Conservation (phyloP, 345 rosid species). For the Eucalyptus paniculata region DNA sequence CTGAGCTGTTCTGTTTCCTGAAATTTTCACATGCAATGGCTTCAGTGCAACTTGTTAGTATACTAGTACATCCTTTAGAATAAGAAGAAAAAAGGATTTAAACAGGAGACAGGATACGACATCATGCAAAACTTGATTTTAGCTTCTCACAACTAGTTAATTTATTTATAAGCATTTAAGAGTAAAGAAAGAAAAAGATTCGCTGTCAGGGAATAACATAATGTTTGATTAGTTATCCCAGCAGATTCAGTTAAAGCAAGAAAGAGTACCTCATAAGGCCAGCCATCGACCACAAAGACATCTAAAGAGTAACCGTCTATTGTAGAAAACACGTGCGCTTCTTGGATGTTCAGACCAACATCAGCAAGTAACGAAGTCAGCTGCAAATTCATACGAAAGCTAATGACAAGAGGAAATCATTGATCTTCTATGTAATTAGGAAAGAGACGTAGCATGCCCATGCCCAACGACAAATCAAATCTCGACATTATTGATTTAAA, state of each 20-base stretch:
- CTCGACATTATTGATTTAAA: neutral
- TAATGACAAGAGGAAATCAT: neutral
- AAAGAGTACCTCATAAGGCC: constrained; percentile 36
- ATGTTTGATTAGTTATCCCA: neutral
- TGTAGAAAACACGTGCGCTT: constrained; percentile 72
- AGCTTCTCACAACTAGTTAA: neutral
- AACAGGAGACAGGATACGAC: neutral
- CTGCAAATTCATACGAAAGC: constrained; percentile 24
- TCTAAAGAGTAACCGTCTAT: constrained; percentile 63
- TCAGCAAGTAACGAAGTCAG: constrained; percentile 52
- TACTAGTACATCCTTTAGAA: neutral
- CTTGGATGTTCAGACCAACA: constrained; percentile 55
- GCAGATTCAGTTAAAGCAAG: neutral
- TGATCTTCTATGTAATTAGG: neutral
- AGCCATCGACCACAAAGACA: constrained; percentile 60
- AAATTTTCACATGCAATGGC: neutral
- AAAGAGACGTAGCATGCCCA: neutral
- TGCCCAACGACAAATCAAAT: neutral
- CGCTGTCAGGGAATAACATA: neutral
- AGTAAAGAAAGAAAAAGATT: neutral
- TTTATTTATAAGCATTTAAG: neutral
- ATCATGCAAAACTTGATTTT: neutral
- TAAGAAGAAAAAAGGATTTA: neutral
- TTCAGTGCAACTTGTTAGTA: neutral
- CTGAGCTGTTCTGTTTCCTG: constrained; percentile 51